Evolutionary conservation across 257 asterid species (phyloP).

Genomic region (Forsythia suspensa): DNA sequence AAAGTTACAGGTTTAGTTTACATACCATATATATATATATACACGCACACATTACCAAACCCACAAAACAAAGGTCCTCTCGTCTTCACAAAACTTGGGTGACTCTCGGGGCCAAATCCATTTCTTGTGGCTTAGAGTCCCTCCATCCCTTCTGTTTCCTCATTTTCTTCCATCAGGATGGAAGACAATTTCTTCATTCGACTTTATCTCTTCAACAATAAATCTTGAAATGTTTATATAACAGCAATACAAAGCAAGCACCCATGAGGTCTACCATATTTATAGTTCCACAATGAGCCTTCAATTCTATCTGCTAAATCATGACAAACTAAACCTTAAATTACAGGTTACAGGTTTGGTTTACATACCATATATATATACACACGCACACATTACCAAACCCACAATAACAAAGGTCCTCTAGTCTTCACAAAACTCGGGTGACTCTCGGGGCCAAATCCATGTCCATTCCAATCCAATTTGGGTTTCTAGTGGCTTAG

Average conservation of each 20-base stretch:
- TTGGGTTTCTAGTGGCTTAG: too few relatives aligned
- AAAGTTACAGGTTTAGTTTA: background rate
- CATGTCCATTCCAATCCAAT: too few relatives aligned
- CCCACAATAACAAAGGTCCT: background rate
- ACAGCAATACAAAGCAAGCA: too few relatives aligned
- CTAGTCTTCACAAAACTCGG: background rate
- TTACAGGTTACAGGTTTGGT: background rate
- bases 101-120: too few relatives aligned
- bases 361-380: background rate
- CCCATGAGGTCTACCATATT: background rate
- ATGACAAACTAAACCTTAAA: too few relatives aligned
- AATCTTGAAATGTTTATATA: background rate
- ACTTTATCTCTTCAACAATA: background rate
- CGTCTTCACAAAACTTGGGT: background rate
- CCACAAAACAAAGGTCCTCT: background rate
- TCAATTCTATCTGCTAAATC: background rate
- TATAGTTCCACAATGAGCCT: background rate
- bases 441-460: too few relatives aligned
- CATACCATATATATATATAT: background rate
- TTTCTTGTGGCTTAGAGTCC: too few relatives aligned
- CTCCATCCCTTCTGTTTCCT: too few relatives aligned
- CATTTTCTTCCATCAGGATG: too few relatives aligned
- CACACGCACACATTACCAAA: background rate
- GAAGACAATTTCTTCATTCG: background rate
- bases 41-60: background rate